phyloP scores from a whole-genome alignment of 192 early-diverging fungal species.

The Helicostylum pulchrum region DNA sequence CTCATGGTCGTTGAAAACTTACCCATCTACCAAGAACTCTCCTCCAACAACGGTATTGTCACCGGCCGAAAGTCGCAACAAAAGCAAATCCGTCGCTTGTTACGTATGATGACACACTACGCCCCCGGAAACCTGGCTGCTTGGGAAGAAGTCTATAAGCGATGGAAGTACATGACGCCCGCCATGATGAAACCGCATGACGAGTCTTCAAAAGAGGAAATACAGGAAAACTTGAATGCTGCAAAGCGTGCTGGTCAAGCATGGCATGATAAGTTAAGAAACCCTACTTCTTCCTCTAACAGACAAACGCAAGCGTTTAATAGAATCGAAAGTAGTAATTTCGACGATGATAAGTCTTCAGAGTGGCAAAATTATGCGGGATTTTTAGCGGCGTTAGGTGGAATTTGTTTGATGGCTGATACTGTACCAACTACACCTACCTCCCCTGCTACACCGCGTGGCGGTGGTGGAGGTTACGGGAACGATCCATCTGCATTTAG shows the following conservation, averaged over 20 bases:
- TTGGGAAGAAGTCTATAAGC: constrained; percentile 77
- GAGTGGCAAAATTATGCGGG: constrained; percentile 84
- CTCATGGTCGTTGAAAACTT: constrained; percentile 71
- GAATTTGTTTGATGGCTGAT: constrained; percentile 55
- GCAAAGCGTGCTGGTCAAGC: constrained; percentile 27
- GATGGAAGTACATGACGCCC: constrained; percentile 66
- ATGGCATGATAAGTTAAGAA: constrained; percentile 37
- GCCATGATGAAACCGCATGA: constrained; percentile 30
- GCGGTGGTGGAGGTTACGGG: background rate
- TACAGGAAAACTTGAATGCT: background rate
- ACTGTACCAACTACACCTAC: constrained; percentile 10
- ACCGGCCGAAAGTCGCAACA: constrained; percentile 72
- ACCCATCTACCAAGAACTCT: constrained; percentile 65
- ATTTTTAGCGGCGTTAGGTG: constrained; percentile 77
- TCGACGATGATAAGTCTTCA: constrained; percentile 39
- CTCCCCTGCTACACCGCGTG: constrained; percentile 7
- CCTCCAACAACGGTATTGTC: constrained; percentile 44
- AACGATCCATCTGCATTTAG: constrained; percentile 7
- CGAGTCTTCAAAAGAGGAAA: constrained; percentile 30
- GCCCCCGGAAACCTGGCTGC: constrained; percentile 76
- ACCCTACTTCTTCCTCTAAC: background rate
- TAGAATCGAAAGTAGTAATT: constrained; percentile 5
- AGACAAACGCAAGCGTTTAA: constrained; percentile 26
- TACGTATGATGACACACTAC: constrained; percentile 61
- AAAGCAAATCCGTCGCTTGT: constrained; percentile 67